Conservation (phyloP, 768 basidiomycete species). For the Daedalea quercina region DNA sequence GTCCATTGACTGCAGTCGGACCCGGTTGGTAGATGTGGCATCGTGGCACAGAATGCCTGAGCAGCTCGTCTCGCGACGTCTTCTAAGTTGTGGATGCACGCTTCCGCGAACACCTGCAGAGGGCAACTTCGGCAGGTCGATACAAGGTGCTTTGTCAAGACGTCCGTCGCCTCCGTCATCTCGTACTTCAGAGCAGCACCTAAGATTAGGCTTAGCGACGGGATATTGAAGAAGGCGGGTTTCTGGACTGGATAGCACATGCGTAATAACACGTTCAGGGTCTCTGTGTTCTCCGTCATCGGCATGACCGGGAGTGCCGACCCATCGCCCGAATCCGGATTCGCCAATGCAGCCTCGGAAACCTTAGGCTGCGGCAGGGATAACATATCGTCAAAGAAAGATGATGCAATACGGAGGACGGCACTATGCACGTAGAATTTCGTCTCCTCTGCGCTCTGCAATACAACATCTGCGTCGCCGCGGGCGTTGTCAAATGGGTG, state of each 20-base stretch:
- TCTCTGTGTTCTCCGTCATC: neutral
- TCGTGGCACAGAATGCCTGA: too few relatives aligned
- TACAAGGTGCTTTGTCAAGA: too few relatives aligned
- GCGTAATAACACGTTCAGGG: neutral
- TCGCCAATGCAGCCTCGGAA: neutral
- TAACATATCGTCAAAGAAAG: slow-evolving; percentile 54
- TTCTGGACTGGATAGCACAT: neutral
- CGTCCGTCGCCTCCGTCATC: too few relatives aligned
- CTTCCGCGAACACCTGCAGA: too few relatives aligned
- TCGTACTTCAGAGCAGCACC: too few relatives aligned
- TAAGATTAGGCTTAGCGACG: too few relatives aligned
- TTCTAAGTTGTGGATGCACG: too few relatives aligned
- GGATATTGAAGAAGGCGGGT: neutral
- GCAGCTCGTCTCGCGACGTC: too few relatives aligned
- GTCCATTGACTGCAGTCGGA: too few relatives aligned
- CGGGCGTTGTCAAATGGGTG: neutral
- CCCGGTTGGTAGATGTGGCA: too few relatives aligned
- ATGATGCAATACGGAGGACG: slow-evolving; percentile 51
- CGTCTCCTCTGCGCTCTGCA: slow-evolving; percentile 44
- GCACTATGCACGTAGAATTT: slow-evolving; percentile 48
- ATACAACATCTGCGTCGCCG: slow-evolving; percentile 33
- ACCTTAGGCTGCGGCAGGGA: slow-evolving; percentile 31
- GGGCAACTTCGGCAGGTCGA: too few relatives aligned
- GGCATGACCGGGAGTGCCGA: neutral
- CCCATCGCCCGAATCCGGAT: too few relatives aligned